Evolutionary conservation across 352 stramenopile genomes (phyloP).

Genomic region (Phytophthora multivora): DNA sequence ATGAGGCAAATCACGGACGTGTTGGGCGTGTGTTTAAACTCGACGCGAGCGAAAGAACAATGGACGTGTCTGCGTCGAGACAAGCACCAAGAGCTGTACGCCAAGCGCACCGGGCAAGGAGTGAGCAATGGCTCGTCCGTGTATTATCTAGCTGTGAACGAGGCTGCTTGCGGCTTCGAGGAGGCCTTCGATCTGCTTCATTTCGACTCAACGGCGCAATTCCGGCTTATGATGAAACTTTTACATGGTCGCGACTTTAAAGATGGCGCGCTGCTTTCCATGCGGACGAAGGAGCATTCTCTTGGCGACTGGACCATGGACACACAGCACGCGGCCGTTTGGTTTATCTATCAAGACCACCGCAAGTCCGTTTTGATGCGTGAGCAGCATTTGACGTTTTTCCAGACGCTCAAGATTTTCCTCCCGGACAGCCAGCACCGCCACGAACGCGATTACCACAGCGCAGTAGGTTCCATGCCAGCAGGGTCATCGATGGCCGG

Average conservation of each 20-base stretch:
- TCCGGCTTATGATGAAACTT: constrained; percentile 67
- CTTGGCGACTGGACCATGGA: constrained; percentile 41
- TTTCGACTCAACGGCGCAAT: constrained; percentile 58
- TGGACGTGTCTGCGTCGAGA: constrained; percentile 60
- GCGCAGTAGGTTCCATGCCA: constrained; percentile 13
- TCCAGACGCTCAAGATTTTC: constrained; percentile 69
- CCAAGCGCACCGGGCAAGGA: constrained; percentile 41
- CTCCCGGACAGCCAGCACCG: constrained; percentile 38
- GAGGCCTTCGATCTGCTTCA: constrained; percentile 63
- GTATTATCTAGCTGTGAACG: constrained; percentile 66
- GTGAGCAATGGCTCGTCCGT: constrained; percentile 36
- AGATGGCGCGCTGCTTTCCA: constrained; percentile 55
- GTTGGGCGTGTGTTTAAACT: constrained; percentile 58
- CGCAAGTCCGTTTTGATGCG: constrained; percentile 53
- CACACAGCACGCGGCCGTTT: constrained; percentile 65
- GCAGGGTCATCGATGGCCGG: constrained; percentile 30
- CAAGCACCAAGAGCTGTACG: constrained; percentile 60
- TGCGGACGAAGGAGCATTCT: constrained; percentile 37
- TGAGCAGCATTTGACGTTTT: constrained; percentile 65
- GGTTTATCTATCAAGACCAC: constrained; percentile 61
- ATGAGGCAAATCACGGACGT: constrained; percentile 69
- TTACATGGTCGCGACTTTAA: constrained; percentile 61
- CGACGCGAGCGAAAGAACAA: constrained; percentile 53
- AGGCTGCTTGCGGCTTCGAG: constrained; percentile 60
- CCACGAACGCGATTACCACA: constrained; percentile 19